Base-by-base conservation (phyloP, 2,329 filamentous ascomycete species). In the Calonectria fujianensis region DNA sequence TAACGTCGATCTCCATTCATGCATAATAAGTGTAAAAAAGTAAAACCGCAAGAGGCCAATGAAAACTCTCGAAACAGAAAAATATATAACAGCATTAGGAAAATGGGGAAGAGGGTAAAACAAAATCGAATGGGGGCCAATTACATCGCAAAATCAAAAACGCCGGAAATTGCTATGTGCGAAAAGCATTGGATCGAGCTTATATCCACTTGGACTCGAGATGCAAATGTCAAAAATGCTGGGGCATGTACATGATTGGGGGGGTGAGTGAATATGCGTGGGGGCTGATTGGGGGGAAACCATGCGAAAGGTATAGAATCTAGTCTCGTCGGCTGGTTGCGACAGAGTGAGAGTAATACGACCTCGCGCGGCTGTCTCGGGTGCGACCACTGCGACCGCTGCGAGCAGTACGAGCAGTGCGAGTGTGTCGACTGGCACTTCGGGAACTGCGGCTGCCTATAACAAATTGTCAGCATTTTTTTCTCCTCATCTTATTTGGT, bases 351-450 rank as follows among this genome's bases (percentile, higher is more conserved):
- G 80, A 82, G 77, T 85, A 83, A 64, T 83, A 78, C n/a, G 83
- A 84, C 75, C 80, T 81, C 37, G 80, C 80, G 31, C 84, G 81
- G 69, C 82, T 84, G 48, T 82, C 81, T 69, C 82, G 79, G 35
- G 83, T 84, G 48, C 69, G 57, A 32, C 48, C 48, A 5, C 45
- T 70, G 48, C 82, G 81, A 48, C 82, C 80, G 51, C 80, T 84
- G 41, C 80, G 82, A 48, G 82, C 80, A 57, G 80, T 84, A 41
- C 80, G 82, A 67, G 83, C 79, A 35, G 84, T 88, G 82, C 83
- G 80, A 35, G 84, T 88, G 82, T 87, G 85, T 79, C 85, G 84
- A 65, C 86, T 87, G 29, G 87, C 87, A 81, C 87, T 89, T 63
- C 68, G 68, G 65, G 84, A 83, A 79, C 88, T 89, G 82, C 87